Evolutionary conservation across 805 yeast genomes (phyloP).

Genomic region (Metschnikowia similis): DNA sequence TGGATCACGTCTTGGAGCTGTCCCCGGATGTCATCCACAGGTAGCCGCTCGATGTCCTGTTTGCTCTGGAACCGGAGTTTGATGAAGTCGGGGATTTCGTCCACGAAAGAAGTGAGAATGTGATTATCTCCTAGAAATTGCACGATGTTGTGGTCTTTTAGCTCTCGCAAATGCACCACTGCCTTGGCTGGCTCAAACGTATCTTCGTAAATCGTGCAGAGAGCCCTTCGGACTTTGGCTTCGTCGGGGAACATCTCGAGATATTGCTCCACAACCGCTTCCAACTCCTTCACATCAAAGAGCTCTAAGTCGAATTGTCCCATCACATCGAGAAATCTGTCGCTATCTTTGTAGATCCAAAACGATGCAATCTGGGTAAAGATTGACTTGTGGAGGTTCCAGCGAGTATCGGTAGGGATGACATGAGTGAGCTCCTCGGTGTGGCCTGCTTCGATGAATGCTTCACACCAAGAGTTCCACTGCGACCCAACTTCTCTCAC

Average conservation of each 20-base stretch:
- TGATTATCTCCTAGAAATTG: conserved; percentile 60
- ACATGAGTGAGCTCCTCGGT: conserved; percentile 43
- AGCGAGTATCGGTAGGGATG: conserved; percentile 49
- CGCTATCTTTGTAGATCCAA: conserved; percentile 31
- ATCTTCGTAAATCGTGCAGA: conserved; percentile 53
- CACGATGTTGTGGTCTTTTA: conserved; percentile 53
- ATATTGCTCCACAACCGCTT: conserved; percentile 43
- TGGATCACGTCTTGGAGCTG: conserved; percentile 44
- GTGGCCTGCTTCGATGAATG: conserved; percentile 47
- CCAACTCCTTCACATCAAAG: conserved; percentile 45
- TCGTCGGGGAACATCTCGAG: conserved; percentile 25
- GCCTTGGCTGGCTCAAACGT: conserved; percentile 60
- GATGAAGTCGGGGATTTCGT: conserved; percentile 50
- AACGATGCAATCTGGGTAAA: conserved; percentile 44
- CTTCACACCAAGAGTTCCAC: conserved; percentile 65
- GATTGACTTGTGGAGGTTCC: conserved; percentile 29
- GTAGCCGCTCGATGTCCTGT: conserved; percentile 35
- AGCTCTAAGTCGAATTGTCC: conserved; percentile 54
- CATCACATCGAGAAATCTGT: conserved; percentile 40
- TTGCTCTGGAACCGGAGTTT: conserved; percentile 33
- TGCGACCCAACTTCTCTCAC: conserved; percentile 27
- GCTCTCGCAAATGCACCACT: conserved; percentile 54
- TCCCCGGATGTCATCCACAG: conserved; percentile 38
- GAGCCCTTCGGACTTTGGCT: conserved; percentile 33
- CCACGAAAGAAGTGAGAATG: conserved; percentile 47